Conservation (phyloP, 306 rosid genomes). For the Begonia masoniana region DNA sequence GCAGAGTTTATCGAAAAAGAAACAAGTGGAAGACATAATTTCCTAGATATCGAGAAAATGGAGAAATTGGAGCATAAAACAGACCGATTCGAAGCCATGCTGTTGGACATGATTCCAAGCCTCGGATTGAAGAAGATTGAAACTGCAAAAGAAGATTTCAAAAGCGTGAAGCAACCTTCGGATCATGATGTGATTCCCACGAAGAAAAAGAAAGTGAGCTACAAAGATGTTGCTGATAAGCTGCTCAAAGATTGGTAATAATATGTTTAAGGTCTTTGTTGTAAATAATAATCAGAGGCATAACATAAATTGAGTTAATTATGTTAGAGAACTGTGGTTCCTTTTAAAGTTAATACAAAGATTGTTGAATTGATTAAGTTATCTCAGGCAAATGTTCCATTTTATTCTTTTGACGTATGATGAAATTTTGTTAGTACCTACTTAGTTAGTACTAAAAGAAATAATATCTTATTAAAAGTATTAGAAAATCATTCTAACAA, state of each 20-base stretch:
- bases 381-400: too few species aligned
- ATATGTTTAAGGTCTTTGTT: too few species aligned
- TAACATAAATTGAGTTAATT: too few species aligned
- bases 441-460: too few species aligned
- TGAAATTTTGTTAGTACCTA: too few species aligned
- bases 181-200: slow-evolving; percentile 24
- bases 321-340: too few species aligned
- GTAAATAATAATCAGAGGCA: too few species aligned
- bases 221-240: slow-evolving; percentile 58
- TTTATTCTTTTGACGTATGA: too few species aligned
- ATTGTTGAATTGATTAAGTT: too few species aligned
- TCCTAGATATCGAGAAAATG: slow-evolving; percentile 10
- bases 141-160: background rate
- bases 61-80: slow-evolving; percentile 30
- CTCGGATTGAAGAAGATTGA: slow-evolving; percentile 32
- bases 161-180: slow-evolving; percentile 24
- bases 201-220: slow-evolving; percentile 78
- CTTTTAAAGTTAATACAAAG: too few species aligned
- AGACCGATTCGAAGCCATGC: slow-evolving; percentile 79
- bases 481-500: too few species aligned
- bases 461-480: too few species aligned
- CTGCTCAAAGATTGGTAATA: slow-evolving; percentile 71
- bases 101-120: slow-evolving; percentile 74
- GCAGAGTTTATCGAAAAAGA: slow-evolving; percentile 23
- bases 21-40: slow-evolving; percentile 17